These are phyloP conservation scores for Strobilomyces dryophilus DNA, from an alignment of 768 basidiomycete species.

Conservation along the genomic window DNA sequence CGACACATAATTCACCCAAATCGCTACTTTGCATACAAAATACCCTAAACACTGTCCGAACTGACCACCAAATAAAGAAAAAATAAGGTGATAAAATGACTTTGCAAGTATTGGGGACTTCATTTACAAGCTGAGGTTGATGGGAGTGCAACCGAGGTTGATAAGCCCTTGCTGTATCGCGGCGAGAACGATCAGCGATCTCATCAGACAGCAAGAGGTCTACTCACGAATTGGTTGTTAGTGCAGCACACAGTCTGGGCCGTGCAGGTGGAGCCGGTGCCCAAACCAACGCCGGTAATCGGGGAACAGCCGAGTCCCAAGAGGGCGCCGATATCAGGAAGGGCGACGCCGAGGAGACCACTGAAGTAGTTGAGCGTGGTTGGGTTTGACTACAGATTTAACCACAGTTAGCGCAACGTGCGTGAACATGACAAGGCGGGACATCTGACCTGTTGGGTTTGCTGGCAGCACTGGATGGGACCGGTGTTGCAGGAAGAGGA, in stretches of 20 bases:
- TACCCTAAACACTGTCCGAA: no score
- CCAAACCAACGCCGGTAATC: not conserved
- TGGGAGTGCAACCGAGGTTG: conserved; percentile 15
- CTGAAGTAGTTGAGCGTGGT: not conserved
- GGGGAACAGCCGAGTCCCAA: conserved; percentile 5
- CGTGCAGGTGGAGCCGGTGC: not conserved
- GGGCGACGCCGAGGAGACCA: not conserved
- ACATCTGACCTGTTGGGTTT: not conserved
- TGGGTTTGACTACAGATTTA: not conserved
- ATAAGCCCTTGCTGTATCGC: conserved; percentile 9
- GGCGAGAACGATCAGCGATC: not conserved
- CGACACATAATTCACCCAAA: no score
- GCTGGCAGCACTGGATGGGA: conserved; percentile 7
- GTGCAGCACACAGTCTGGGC: not conserved
- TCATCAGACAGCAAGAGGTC: not conserved
- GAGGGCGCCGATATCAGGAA: not conserved
- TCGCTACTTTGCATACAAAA: no score
- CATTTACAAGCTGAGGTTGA: conserved; percentile 4
- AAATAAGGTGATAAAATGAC: no score
- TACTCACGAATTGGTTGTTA: not conserved
- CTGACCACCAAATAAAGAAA: no score
- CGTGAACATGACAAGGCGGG: no score
- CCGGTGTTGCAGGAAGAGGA: conserved; percentile 12
- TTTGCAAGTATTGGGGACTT: no score
- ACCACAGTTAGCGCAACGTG: no score